A percentile compares a stretch with the other conserved stretches of the same genome.
phyloP scores from a whole-genome alignment of 2,329 filamentous ascomycete species.

The Metarhizium humberi region DNA sequence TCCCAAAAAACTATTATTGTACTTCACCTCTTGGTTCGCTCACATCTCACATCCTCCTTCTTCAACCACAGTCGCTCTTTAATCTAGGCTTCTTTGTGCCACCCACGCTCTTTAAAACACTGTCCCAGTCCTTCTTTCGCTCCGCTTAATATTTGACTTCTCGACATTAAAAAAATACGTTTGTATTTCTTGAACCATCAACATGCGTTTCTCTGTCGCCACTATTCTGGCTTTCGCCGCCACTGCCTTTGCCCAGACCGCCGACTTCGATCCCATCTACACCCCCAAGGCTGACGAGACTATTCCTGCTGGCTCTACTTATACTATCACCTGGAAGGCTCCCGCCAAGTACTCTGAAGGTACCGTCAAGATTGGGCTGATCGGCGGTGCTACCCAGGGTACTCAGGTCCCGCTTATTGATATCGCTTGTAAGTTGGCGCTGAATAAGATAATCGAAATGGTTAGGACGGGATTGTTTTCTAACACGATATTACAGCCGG shows the following conservation, averaged over 20 bases:
- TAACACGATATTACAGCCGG: constrained; percentile 25
- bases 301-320: constrained; percentile 38
- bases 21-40: constrained; percentile 4
- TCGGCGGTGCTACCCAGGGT: constrained; percentile 38
- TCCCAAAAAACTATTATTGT: not conserved
- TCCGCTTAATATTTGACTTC: not conserved
- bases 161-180: not conserved
- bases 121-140: constrained; percentile 7
- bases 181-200: constrained; percentile 18
- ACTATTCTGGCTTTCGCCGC: constrained; percentile 42
- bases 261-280: constrained; percentile 46
- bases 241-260: constrained; percentile 42
- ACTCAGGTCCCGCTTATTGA: constrained; percentile 31
- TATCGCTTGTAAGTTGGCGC: constrained; percentile 40
- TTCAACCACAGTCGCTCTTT: constrained; percentile 10
- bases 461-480: not conserved
- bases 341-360: constrained; percentile 29
- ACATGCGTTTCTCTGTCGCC: constrained; percentile 45
- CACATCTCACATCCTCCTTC: constrained; percentile 2
- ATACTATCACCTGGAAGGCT: constrained; percentile 41
- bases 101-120: constrained; percentile 21
- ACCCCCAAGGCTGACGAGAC: constrained; percentile 33
- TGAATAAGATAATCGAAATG: not conserved
- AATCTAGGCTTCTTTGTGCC: constrained; percentile 15
- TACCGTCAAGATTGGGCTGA: constrained; percentile 42